A percentile compares a stretch with the other conserved stretches of the same genome.
phyloP scores from a whole-genome alignment of 352 stramenopile genomes.

The Peronosclerospora sorghi region DNA sequence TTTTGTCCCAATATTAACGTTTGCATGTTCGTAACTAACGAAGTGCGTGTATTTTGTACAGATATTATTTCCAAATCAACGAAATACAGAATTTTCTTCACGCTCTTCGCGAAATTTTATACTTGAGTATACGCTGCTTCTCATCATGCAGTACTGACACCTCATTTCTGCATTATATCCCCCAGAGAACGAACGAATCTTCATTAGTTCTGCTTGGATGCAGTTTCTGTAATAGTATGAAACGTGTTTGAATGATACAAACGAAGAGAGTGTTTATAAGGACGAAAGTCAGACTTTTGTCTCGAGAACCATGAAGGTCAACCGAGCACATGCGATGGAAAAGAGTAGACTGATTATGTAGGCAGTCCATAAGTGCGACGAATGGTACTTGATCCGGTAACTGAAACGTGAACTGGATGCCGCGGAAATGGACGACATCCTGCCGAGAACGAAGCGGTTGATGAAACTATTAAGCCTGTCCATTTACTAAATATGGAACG shows the following conservation, averaged over 20 bases:
- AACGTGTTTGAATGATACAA: conserved; percentile 1
- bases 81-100: conserved; percentile 82
- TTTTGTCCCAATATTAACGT: conserved; percentile 83
- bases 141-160: too few relatives aligned
- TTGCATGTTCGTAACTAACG: background rate
- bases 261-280: conserved; percentile 7
- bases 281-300: conserved; percentile 44
- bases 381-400: conserved; percentile 59
- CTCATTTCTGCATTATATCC: background rate
- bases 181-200: conserved; percentile 34
- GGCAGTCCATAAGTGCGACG: conserved; percentile 62
- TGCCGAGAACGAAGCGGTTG: conserved; percentile 60
- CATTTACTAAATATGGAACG: conserved; percentile 34
- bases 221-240: conserved; percentile 15
- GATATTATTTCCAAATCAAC: conserved; percentile 78
- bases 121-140: conserved; percentile 42
- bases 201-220: conserved; percentile 37
- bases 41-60: conserved; percentile 19
- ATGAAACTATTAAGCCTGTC: conserved; percentile 77
- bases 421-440: conserved; percentile 56
- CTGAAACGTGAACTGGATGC: conserved; percentile 73
- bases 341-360: conserved; percentile 20
- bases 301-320: conserved; percentile 31
- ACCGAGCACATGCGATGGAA: conserved; percentile 2
- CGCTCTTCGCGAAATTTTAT: conserved; percentile 38